phyloP scores from a whole-genome alignment of 495 filamentous ascomycete species.

The Aspergillus biplanus region DNA sequence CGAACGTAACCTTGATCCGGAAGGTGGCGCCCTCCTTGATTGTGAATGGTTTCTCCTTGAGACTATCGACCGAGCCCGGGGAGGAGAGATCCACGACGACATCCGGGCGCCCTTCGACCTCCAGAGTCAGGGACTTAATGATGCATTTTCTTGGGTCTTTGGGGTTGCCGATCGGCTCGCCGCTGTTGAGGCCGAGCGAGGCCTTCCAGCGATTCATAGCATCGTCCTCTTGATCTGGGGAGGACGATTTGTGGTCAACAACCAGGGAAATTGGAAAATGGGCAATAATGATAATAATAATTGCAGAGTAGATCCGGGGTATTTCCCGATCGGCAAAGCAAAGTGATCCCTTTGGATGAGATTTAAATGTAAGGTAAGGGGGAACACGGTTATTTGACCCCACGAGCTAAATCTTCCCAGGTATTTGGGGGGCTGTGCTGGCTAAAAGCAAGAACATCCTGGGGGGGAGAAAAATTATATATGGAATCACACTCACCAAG shows the following conservation, averaged over 20 bases:
- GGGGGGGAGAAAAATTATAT: not conserved
- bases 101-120: conserved; percentile 75
- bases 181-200: conserved; percentile 78
- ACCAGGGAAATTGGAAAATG: conserved; percentile 1
- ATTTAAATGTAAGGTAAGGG: conserved; percentile 5
- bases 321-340: too few relatives aligned
- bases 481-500: conserved; percentile 68
- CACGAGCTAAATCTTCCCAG: conserved; percentile 5
- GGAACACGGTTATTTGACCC: not conserved
- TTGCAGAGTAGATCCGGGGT: too few relatives aligned
- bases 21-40: conserved; percentile 95
- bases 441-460: too few relatives aligned
- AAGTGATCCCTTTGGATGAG: not conserved
- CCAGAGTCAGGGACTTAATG: conserved; percentile 85
- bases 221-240: conserved; percentile 72
- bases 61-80: conserved; percentile 64
- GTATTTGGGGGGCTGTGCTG: not conserved
- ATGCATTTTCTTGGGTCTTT: conserved; percentile 82
- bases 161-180: conserved; percentile 68
- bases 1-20: conserved; percentile 89
- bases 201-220: conserved; percentile 96
- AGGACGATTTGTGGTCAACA: conserved; percentile 16
- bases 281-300: not conserved
- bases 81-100: conserved; percentile 80
- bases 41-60: conserved; percentile 88